phyloP scores from a whole-genome alignment of 108 stramenopile genomes.

The Nitzschia palea region DNA sequence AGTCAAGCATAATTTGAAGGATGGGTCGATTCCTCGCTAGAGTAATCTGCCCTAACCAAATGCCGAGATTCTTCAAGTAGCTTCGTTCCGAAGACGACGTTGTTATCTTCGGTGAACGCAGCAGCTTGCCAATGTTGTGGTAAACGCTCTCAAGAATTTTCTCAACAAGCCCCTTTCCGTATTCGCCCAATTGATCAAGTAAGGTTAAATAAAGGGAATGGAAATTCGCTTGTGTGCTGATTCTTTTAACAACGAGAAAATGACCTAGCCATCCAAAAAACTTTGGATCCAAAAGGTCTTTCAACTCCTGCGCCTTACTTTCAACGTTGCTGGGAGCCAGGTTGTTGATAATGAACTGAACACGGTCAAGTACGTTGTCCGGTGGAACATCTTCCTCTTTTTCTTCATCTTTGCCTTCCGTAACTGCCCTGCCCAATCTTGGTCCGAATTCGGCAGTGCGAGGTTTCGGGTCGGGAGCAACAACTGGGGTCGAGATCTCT shows the following conservation, averaged over 20 bases:
- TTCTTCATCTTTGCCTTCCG: constrained; percentile 53
- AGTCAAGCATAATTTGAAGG: constrained; percentile 94
- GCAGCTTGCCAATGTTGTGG: constrained; percentile 89
- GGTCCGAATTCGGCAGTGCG: constrained; percentile 85
- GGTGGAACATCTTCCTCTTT: constrained; percentile 81
- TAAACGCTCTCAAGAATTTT: constrained; percentile 91
- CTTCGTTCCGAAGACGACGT: constrained; percentile 95
- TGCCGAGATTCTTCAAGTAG: constrained; percentile 97
- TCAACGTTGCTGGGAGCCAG: constrained; percentile 92
- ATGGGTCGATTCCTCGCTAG: constrained; percentile 96
- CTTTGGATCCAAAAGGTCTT: constrained; percentile 79
- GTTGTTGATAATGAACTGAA: constrained; percentile 98
- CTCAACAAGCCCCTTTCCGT: constrained; percentile 88
- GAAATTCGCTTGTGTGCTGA: constrained; percentile 97
- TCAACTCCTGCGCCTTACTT: constrained; percentile 87
- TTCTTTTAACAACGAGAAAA: constrained; percentile 97
- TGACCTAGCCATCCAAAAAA: constrained; percentile 97
- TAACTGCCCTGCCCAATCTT: constrained; percentile 81
- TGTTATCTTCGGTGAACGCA: constrained; percentile 93
- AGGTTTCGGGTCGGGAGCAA: constrained; percentile 19
- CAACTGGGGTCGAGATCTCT: constrained; percentile 12
- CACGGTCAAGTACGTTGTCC: constrained; percentile 85
- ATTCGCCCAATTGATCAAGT: constrained; percentile 92
- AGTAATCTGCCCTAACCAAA: constrained; percentile 98
- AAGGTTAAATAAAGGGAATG: constrained; percentile 92